These are phyloP conservation scores for Heterobasidion annosum DNA, from an alignment of 1,284 basidiomycete species.

Conservation along the genomic window DNA sequence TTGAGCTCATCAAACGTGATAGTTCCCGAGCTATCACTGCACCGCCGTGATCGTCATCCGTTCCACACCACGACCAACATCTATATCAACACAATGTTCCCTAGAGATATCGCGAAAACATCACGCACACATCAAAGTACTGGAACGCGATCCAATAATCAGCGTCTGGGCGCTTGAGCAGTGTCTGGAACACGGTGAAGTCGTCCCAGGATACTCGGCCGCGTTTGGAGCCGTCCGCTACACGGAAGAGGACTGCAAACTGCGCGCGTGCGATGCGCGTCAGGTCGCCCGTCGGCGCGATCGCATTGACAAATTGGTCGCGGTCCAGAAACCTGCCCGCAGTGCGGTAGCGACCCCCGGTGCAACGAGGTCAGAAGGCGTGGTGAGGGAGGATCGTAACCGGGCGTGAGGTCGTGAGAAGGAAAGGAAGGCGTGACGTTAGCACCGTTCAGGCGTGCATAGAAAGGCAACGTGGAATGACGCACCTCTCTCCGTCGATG, in stretches of 20 bases:
- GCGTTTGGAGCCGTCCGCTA: constrained; percentile 75
- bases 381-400: background rate
- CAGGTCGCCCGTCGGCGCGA: constrained; percentile 79
- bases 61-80: background rate
- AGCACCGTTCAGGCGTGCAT: background rate
- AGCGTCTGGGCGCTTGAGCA: constrained; percentile 84
- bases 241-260: constrained; percentile 83
- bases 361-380: background rate
- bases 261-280: constrained; percentile 79
- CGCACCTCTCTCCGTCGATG: constrained; percentile 75
- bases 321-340: constrained; percentile 63
- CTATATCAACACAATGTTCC: background rate
- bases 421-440: background rate
- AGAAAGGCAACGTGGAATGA: constrained; percentile 8
- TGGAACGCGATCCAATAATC: constrained; percentile 96
- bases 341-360: background rate
- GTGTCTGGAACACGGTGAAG: constrained; percentile 87
- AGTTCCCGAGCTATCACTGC: constrained; percentile 77
- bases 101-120: background rate
- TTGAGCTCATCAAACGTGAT: constrained; percentile 94
- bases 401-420: background rate
- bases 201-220: constrained; percentile 90
- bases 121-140: constrained; percentile 86
- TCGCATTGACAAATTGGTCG: constrained; percentile 87
- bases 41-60: background rate